Conservation (phyloP, 192 early-diverging fungal genomes). For the Coemansia reversa region DNA sequence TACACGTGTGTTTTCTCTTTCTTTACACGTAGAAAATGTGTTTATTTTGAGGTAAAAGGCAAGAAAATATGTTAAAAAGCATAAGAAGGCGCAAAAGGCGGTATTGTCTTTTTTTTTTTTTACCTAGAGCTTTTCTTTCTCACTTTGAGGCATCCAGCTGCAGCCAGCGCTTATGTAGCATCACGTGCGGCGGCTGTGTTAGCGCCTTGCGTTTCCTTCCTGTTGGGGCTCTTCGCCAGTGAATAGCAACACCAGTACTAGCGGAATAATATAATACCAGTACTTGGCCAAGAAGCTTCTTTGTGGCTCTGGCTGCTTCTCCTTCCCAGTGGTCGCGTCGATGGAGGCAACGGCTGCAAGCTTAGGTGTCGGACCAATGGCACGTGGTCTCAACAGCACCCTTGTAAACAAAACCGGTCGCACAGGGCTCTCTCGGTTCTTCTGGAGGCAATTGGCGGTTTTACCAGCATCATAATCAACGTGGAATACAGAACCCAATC, state of each 20-base stretch:
- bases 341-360: constrained; percentile 29
- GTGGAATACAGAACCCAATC: constrained; percentile 25
- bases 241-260: constrained; percentile 50
- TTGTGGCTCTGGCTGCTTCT: constrained; percentile 48
- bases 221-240: constrained; percentile 45
- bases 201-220: constrained; percentile 41
- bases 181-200: constrained; percentile 2
- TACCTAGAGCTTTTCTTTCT: no score
- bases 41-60: no score
- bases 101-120: no score
- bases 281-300: constrained; percentile 61
- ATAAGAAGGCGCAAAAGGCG: background rate
- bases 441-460: constrained; percentile 22
- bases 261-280: constrained; percentile 59
- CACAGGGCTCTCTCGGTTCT: background rate
- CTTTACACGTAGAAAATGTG: background rate
- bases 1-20: background rate
- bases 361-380: constrained; percentile 27
- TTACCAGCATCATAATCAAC: constrained; percentile 43
- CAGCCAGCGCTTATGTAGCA: constrained; percentile 3
- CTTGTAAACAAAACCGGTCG: constrained; percentile 12
- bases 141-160: background rate
- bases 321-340: constrained; percentile 40
- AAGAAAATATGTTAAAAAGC: background rate
- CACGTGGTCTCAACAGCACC: constrained; percentile 25